Conservation (phyloP, 495 filamentous ascomycete genomes). For the Xylaria scruposa region DNA sequence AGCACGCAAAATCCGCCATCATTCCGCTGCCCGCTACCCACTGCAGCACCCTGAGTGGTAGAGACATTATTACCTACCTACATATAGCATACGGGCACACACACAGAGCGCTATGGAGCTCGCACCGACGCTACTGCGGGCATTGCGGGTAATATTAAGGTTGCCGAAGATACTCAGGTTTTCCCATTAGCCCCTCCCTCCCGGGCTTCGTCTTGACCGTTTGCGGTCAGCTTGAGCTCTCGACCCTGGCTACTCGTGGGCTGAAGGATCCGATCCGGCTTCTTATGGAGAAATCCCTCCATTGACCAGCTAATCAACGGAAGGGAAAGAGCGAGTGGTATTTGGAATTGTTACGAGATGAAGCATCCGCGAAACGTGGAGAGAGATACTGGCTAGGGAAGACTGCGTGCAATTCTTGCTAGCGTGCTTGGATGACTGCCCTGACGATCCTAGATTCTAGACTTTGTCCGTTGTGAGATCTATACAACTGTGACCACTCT, state of each 20-base stretch:
- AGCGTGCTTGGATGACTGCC: slow-evolving; percentile 13
- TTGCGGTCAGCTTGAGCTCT: slow-evolving; percentile 17
- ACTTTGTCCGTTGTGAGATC: slow-evolving; percentile 1
- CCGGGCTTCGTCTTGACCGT: not conserved
- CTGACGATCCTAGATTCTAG: slow-evolving; percentile 26
- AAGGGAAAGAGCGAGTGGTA: not conserved
- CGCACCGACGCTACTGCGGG: slow-evolving; percentile 23
- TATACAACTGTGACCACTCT: not conserved
- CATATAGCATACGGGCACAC: not conserved
- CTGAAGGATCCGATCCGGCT: slow-evolving; percentile 27
- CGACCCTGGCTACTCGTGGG: slow-evolving; percentile 14
- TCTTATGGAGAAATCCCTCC: slow-evolving; percentile 19
- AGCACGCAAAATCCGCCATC: slow-evolving; percentile 13
- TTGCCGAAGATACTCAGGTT: slow-evolving; percentile 22
- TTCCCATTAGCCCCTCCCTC: not conserved
- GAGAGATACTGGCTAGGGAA: slow-evolving; percentile 18
- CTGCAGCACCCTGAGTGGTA: not conserved
- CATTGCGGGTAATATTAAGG: slow-evolving; percentile 25
- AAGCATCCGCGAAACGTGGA: slow-evolving; percentile 27
- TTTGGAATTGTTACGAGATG: slow-evolving; percentile 25
- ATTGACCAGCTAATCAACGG: slow-evolving; percentile 18
- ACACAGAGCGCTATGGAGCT: not conserved
- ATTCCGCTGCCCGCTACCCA: slow-evolving; percentile 12
- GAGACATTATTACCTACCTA: slow-evolving; percentile 14
- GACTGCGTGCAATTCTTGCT: slow-evolving; percentile 17